phyloP scores from a whole-genome alignment of 495 filamentous ascomycete genomes.

The Daldinia grandis region DNA sequence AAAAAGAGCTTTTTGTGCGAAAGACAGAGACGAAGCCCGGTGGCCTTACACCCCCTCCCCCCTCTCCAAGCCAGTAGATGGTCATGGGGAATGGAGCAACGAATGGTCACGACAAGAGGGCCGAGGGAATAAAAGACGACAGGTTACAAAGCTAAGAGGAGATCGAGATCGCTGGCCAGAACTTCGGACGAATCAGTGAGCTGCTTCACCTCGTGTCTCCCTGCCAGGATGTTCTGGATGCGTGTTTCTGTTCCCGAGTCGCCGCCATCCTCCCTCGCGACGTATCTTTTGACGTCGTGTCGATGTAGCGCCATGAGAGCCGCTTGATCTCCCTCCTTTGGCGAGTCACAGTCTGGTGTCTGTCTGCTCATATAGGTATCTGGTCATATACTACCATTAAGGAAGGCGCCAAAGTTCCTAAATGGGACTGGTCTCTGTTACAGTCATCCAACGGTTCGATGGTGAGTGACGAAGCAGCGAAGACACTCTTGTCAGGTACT shows the following conservation, averaged over 20 bases:
- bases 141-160: conserved; percentile 26
- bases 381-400: background rate
- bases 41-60: too few species aligned
- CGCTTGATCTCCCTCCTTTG: conserved; percentile 17
- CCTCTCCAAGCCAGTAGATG: background rate
- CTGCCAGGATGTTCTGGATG: conserved; percentile 27
- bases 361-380: conserved; percentile 15
- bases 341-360: conserved; percentile 14
- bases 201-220: conserved; percentile 43
- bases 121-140: conserved; percentile 11
- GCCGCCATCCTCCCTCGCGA: conserved; percentile 27
- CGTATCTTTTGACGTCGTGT: conserved; percentile 29
- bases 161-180: conserved; percentile 40
- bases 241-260: conserved; percentile 32
- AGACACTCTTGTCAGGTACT: conserved; percentile 31
- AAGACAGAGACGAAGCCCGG: background rate
- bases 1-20: background rate
- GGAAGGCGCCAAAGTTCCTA: conserved; percentile 12
- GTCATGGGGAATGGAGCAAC: conserved; percentile 21
- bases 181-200: conserved; percentile 39
- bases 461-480: conserved; percentile 15
- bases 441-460: conserved; percentile 16
- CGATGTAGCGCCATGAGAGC: conserved; percentile 14
- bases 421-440: conserved; percentile 25
- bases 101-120: conserved; percentile 26